Conservation (phyloP, 306 rosid species). For the Heteromeles arbutifolia region DNA sequence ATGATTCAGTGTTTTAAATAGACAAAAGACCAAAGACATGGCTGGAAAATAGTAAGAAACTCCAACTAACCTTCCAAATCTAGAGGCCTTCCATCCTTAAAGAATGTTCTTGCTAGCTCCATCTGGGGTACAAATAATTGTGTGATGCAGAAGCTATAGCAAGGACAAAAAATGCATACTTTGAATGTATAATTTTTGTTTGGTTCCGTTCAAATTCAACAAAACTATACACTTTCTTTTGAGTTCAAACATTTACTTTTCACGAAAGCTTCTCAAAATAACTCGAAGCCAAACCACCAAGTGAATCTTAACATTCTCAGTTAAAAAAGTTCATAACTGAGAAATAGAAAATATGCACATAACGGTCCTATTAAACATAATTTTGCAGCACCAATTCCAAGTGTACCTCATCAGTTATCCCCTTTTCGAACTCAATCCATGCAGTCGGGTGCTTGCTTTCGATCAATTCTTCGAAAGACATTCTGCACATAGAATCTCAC, state of each 20-base stretch:
- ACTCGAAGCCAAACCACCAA: neutral
- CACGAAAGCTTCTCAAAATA: neutral
- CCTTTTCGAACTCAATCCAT: constrained; percentile 86
- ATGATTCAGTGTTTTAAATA: neutral
- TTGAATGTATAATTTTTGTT: neutral
- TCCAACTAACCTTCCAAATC: constrained; percentile 74
- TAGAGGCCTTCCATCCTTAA: constrained; percentile 71
- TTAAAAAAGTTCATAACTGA: too few relatives aligned
- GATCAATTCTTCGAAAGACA: constrained; percentile 67
- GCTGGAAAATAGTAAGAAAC: constrained; percentile 4
- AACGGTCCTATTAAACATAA: neutral
- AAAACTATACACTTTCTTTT: neutral
- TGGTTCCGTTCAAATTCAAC: neutral
- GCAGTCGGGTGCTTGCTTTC: constrained; percentile 80
- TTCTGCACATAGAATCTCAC: constrained; percentile 35
- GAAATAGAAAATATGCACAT: too few relatives aligned
- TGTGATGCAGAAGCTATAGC: neutral
- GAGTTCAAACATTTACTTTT: neutral
- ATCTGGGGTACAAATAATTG: constrained; percentile 44
- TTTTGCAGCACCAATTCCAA: constrained; percentile 3
- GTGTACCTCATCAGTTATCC: constrained; percentile 82
- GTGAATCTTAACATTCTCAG: neutral
- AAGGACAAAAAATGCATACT: neutral
- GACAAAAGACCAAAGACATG: neutral
- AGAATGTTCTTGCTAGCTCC: constrained; percentile 71